These are phyloP conservation scores for Paramecium bursaria DNA, from an alignment of 73 alveolate genomes.

Conservation along the genomic window DNA sequence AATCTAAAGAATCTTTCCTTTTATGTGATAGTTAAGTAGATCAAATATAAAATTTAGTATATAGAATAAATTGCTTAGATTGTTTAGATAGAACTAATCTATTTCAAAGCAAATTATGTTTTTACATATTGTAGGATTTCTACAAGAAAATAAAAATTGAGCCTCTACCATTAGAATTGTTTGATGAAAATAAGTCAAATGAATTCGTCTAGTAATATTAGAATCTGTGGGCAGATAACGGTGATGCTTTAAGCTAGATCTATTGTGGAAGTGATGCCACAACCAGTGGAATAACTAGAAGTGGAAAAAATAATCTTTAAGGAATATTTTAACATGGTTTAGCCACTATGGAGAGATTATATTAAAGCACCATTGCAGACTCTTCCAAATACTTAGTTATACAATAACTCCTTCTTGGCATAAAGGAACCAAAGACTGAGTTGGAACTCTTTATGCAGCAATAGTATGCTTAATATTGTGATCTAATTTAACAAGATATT, in stretches of 20 bases:
- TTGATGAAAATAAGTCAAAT: neutral
- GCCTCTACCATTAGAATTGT: neutral
- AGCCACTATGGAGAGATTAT: conserved; percentile 55
- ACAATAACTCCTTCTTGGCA: neutral
- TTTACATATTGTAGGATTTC: conserved; percentile 77
- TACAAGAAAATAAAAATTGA: conserved; percentile 69
- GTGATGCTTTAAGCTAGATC: conserved; percentile 89
- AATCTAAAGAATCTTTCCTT: no score
- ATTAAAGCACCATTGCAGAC: conserved; percentile 34
- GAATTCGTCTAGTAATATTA: conserved; percentile 43
- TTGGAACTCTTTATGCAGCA: neutral
- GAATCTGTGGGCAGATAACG: conserved; percentile 94
- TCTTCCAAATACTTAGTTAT: neutral
- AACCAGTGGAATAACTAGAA: conserved; percentile 90
- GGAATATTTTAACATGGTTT: conserved; percentile 41
- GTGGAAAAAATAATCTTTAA: conserved; percentile 85
- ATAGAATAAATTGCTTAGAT: conserved; percentile 94
- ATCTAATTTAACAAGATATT: neutral
- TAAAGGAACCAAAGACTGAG: neutral
- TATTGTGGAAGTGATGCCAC: conserved; percentile 97
- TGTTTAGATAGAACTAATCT: conserved; percentile 97
- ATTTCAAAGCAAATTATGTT: conserved; percentile 82
- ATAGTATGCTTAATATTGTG: neutral
- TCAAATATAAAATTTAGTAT: conserved; percentile 83
- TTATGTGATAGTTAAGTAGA: no score